Evolutionary conservation across 495 filamentous ascomycete species (phyloP).

Genomic region (Lindgomyces ingoldianus): DNA sequence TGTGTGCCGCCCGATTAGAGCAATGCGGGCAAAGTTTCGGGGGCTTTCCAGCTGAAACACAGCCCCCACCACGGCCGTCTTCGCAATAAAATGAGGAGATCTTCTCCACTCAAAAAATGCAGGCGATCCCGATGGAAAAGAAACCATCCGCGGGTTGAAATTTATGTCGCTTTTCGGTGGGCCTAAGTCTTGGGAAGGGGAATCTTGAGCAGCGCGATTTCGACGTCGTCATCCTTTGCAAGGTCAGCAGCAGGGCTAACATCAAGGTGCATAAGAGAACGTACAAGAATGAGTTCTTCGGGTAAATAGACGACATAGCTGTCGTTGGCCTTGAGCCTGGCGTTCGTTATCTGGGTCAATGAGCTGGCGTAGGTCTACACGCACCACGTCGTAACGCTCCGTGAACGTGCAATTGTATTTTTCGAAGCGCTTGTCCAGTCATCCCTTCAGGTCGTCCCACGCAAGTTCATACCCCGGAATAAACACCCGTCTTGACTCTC

Average conservation of each 20-base stretch:
- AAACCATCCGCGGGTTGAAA: background rate
- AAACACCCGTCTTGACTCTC: conserved; percentile 1
- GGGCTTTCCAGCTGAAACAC: background rate
- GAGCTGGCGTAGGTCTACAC: background rate
- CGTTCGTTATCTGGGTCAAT: background rate
- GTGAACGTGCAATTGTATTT: background rate
- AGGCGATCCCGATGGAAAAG: conserved; percentile 8
- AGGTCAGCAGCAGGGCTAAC: background rate
- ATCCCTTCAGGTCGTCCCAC: conserved; percentile 7
- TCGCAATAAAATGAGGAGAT: background rate
- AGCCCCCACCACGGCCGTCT: background rate
- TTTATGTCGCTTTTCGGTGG: background rate
- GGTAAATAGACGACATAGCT: conserved; percentile 6
- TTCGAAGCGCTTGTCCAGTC: conserved; percentile 7
- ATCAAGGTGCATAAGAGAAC: background rate
- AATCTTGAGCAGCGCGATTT: conserved; percentile 7
- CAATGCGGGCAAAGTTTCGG: background rate
- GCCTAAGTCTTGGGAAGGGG: background rate
- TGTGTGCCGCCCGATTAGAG: background rate
- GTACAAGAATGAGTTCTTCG: background rate
- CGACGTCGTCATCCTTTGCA: background rate
- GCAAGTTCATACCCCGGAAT: conserved; percentile 12
- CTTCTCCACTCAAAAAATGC: background rate
- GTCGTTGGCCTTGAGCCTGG: background rate
- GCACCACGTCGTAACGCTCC: conserved; percentile 8